Evolutionary conservation across 2,329 filamentous ascomycete species (phyloP).

Genomic region (Neoascochyta sp.): DNA sequence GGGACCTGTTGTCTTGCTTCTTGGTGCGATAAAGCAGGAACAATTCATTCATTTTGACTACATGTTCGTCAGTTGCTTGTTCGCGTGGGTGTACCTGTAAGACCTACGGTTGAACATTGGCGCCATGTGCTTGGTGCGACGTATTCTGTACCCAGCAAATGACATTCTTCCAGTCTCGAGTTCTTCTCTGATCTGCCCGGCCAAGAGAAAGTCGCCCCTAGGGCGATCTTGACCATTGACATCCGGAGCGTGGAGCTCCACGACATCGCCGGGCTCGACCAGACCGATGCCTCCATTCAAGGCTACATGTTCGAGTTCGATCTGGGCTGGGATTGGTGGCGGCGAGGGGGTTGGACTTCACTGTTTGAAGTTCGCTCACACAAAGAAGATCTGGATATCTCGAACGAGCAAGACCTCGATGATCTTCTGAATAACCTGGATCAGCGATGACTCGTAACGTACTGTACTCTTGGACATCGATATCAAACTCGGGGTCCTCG

Average conservation of each 20-base stretch:
- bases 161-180: slow-evolving; percentile 12
- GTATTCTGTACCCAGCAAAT: slow-evolving; percentile 18
- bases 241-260: too few relatives aligned
- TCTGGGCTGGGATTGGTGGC: too few relatives aligned
- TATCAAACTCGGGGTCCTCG: too few relatives aligned
- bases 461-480: too few relatives aligned
- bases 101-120: slow-evolving; percentile 18
- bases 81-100: neutral
- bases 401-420: too few relatives aligned
- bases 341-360: too few relatives aligned
- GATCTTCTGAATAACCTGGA: too few relatives aligned
- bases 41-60: slow-evolving; percentile 25
- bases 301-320: too few relatives aligned
- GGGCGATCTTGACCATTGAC: too few relatives aligned
- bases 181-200: slow-evolving; percentile 17
- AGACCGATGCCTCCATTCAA: slow-evolving; percentile 6
- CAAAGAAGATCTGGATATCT: too few relatives aligned
- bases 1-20: slow-evolving; percentile 7
- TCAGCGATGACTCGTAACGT: too few relatives aligned
- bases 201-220: slow-evolving; percentile 23
- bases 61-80: slow-evolving; percentile 1
- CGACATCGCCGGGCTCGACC: slow-evolving; percentile 9
- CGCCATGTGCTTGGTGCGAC: slow-evolving; percentile 13
- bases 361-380: too few relatives aligned
- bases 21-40: slow-evolving; percentile 12